phyloP scores from a whole-genome alignment of 805 yeast genomes.

The Ogataea neopini region DNA sequence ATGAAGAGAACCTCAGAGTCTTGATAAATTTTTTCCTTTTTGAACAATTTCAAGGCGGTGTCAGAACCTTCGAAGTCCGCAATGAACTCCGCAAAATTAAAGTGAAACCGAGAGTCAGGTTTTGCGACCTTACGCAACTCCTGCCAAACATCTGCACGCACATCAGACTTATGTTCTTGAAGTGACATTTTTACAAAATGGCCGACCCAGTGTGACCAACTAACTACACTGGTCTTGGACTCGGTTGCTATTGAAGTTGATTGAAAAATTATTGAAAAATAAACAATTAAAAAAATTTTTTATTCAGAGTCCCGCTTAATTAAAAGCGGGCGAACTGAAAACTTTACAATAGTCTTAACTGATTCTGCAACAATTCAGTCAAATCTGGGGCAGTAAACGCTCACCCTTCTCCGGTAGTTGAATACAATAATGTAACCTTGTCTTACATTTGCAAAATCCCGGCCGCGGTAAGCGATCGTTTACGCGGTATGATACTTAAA shows the following conservation, averaged over 20 bases:
- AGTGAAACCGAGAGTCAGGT: conserved; percentile 35
- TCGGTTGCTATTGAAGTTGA: too few relatives aligned
- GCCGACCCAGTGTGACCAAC: too few relatives aligned
- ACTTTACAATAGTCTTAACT: too few relatives aligned
- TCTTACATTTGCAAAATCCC: background rate
- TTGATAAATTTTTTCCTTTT: conserved; percentile 16
- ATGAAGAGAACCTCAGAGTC: conserved; percentile 25
- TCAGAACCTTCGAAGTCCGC: conserved; percentile 35
- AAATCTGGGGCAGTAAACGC: background rate
- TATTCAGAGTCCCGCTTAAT: too few relatives aligned
- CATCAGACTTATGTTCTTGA: conserved; percentile 24
- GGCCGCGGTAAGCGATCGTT: conserved; percentile 1
- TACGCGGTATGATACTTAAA: background rate
- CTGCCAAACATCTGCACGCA: conserved; percentile 31
- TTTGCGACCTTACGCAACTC: conserved; percentile 32
- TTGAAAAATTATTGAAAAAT: too few relatives aligned
- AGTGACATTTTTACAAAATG: conserved; percentile 9
- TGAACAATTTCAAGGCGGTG: conserved; percentile 23
- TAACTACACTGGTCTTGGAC: too few relatives aligned
- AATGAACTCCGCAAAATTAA: conserved; percentile 34
- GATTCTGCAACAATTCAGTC: too few relatives aligned
- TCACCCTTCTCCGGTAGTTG: background rate
- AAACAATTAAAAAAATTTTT: too few relatives aligned
- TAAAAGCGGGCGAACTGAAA: too few relatives aligned
- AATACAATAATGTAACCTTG: background rate